Conservation (phyloP, 2,329 filamentous ascomycete species). For the Diaporthe australafricana region DNA sequence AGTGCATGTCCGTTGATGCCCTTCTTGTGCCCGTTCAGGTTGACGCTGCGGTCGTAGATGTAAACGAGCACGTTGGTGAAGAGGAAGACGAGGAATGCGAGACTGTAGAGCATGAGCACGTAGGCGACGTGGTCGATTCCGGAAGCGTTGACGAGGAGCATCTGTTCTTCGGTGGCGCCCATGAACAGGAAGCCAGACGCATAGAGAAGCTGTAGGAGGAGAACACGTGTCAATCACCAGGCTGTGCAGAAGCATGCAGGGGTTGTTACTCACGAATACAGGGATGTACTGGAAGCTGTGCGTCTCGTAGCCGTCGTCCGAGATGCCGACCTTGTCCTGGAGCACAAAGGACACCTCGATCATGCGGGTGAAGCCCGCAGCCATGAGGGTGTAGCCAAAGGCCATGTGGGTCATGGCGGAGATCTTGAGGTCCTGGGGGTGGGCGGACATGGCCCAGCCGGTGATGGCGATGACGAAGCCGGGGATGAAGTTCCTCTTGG, state of each 20-base stretch:
- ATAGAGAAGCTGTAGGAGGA: conserved; percentile 76
- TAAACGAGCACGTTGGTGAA: conserved; percentile 89
- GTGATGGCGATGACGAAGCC: conserved; percentile 92
- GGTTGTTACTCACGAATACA: conserved; percentile 62
- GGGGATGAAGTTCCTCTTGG: conserved; percentile 93
- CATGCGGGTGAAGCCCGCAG: conserved; percentile 83
- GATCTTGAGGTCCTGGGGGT: conserved; percentile 85
- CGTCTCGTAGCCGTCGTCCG: conserved; percentile 75
- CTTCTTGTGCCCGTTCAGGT: conserved; percentile 51
- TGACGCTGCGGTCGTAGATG: conserved; percentile 77
- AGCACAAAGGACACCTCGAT: conserved; percentile 93
- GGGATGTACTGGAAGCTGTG: conserved; percentile 71
- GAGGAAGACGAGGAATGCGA: conserved; percentile 91
- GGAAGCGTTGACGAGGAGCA: conserved; percentile 79
- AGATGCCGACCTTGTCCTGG: conserved; percentile 74
- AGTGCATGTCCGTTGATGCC: conserved; percentile 49
- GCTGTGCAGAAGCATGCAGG: not conserved
- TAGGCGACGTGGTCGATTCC: conserved; percentile 91
- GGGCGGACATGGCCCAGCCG: conserved; percentile 94
- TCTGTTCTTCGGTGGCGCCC: conserved; percentile 97
- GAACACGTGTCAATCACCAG: conserved; percentile 35
- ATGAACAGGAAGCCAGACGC: conserved; percentile 97
- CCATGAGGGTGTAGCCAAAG: conserved; percentile 97
- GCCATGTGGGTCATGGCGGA: conserved; percentile 89
- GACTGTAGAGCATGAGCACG: conserved; percentile 88